Evolutionary conservation across 768 basidiomycete genomes (phyloP).

Genomic region (Rhizopogon roseolus): DNA sequence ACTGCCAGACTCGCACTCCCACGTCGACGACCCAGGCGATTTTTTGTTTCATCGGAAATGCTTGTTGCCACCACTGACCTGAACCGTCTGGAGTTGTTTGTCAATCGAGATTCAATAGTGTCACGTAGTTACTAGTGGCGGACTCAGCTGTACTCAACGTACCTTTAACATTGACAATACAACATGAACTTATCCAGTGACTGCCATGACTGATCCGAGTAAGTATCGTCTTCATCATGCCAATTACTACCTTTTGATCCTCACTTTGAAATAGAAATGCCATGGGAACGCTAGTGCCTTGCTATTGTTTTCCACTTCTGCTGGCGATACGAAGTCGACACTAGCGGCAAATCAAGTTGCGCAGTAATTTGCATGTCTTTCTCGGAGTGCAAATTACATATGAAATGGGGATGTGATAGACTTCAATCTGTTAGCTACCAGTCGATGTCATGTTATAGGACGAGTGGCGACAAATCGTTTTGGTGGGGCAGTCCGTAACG

Average conservation of each 20-base stretch:
- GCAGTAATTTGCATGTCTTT: too few species aligned
- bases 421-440: neutral
- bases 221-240: neutral
- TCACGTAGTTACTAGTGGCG: too few species aligned
- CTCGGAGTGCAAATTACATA: neutral
- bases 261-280: neutral
- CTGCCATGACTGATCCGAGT: too few species aligned
- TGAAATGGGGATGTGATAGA: neutral
- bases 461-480: neutral
- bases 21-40: neutral
- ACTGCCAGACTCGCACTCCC: too few species aligned
- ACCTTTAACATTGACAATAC: too few species aligned
- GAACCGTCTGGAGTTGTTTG: neutral
- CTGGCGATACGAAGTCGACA: too few species aligned
- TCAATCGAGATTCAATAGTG: too few species aligned
- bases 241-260: neutral
- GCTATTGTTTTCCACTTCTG: neutral
- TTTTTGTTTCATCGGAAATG: neutral
- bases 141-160: too few species aligned
- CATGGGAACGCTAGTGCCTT: neutral
- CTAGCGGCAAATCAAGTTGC: neutral
- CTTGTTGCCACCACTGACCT: neutral
- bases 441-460: neutral
- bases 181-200: too few species aligned
- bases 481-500: neutral